Evolutionary conservation across 2,329 filamentous ascomycete genomes (phyloP).

Genomic region (Pseudogymnoascus sp.): DNA sequence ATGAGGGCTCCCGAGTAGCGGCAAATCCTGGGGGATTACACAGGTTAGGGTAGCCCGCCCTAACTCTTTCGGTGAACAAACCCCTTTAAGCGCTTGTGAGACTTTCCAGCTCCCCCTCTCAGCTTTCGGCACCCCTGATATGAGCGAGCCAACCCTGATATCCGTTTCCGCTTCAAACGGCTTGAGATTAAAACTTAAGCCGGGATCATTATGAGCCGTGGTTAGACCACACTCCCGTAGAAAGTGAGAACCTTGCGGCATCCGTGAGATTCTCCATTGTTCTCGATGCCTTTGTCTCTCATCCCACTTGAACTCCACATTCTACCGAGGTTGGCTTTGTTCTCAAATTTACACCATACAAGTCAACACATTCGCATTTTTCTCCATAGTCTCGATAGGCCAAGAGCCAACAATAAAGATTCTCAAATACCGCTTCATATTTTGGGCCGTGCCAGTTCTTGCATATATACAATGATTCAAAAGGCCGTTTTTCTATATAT

Average conservation of each 20-base stretch:
- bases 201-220: background rate
- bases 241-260: background rate
- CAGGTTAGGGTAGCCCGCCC: background rate
- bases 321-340: background rate
- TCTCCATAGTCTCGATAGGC: background rate
- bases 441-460: conserved; percentile 3
- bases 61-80: background rate
- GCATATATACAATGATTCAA: conserved; percentile 5
- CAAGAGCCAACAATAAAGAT: background rate
- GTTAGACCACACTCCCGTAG: background rate
- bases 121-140: background rate
- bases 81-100: background rate
- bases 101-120: background rate
- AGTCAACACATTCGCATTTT: background rate
- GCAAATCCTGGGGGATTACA: background rate
- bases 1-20: background rate
- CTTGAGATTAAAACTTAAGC: background rate
- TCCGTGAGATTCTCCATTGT: background rate
- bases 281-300: background rate
- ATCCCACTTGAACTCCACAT: background rate
- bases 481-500: conserved; percentile 6
- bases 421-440: conserved; percentile 1
- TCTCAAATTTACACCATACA: background rate
- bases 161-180: background rate
- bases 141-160: background rate